Conservation (phyloP, 768 basidiomycete species). For the Phallus indusiatus region DNA sequence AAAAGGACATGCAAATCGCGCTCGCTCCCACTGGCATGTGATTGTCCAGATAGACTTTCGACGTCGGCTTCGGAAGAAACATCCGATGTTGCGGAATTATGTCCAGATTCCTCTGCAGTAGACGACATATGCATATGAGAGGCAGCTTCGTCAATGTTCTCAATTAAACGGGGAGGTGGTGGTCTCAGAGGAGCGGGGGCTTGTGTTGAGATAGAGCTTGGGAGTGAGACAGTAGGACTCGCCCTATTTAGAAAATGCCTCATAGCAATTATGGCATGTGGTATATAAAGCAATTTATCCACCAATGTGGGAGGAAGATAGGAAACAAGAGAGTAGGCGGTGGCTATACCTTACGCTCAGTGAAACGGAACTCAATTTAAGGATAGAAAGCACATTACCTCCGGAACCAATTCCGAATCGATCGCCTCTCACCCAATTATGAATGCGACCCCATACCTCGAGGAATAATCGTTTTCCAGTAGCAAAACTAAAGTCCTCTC, state of each 20-base stretch:
- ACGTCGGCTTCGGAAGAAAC: slow-evolving; percentile 56
- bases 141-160: slow-evolving; percentile 11
- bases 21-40: neutral
- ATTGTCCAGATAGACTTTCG: slow-evolving; percentile 32
- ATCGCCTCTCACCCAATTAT: slow-evolving; percentile 55
- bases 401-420: slow-evolving; percentile 71
- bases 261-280: slow-evolving; percentile 51
- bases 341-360: slow-evolving; percentile 31
- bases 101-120: slow-evolving; percentile 15
- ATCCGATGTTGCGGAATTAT: slow-evolving; percentile 25
- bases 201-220: slow-evolving; percentile 19
- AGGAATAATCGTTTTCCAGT: slow-evolving; percentile 34
- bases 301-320: slow-evolving; percentile 56
- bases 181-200: slow-evolving; percentile 6
- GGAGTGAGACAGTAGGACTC: slow-evolving; percentile 23
- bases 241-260: slow-evolving; percentile 30
- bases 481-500: slow-evolving; percentile 15
- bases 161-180: slow-evolving; percentile 6
- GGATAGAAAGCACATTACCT: slow-evolving; percentile 35
- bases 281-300: slow-evolving; percentile 56
- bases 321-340: slow-evolving; percentile 62
- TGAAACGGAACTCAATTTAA: neutral
- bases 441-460: slow-evolving; percentile 33
- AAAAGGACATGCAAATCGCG: slow-evolving; percentile 24
- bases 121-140: slow-evolving; percentile 17